These are phyloP conservation scores for Annulohypoxylon moriforme DNA, from an alignment of 495 filamentous ascomycete species.

Conservation along the genomic window DNA sequence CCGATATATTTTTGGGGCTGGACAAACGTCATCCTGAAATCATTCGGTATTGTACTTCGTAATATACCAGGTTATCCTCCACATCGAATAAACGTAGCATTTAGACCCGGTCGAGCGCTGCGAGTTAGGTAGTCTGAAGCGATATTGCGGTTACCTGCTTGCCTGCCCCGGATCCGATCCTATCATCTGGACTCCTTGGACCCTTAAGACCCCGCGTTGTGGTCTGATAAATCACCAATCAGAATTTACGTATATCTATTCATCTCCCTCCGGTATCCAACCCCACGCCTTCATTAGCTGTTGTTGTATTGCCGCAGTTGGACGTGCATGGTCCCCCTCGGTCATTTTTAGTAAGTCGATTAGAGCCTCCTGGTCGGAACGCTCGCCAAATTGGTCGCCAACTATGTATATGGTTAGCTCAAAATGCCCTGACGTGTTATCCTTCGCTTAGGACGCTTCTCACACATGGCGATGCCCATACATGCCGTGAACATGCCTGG, in stretches of 20 bases:
- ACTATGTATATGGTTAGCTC: conserved; percentile 48
- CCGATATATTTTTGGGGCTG: background rate
- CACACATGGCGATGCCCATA: conserved; percentile 65
- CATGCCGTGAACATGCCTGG: conserved; percentile 66
- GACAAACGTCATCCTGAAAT: conserved; percentile 25
- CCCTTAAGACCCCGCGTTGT: background rate
- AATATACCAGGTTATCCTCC: conserved; percentile 18
- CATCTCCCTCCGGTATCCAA: conserved; percentile 40
- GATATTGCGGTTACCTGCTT: conserved; percentile 1
- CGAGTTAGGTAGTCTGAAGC: conserved; percentile 28
- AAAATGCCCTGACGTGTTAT: background rate
- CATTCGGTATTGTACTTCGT: conserved; percentile 20
- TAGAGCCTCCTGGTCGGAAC: conserved; percentile 58
- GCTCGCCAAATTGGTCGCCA: conserved; percentile 58
- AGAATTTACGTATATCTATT: conserved; percentile 4
- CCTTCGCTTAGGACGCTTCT: conserved; percentile 33
- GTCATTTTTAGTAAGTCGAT: conserved; percentile 56
- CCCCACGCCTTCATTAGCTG: conserved; percentile 57
- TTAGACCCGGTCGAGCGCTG: background rate
- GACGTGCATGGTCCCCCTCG: conserved; percentile 58
- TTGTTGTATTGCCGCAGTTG: conserved; percentile 55
- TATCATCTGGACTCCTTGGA: background rate
- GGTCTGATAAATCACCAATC: background rate
- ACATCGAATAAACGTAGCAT: conserved; percentile 9
- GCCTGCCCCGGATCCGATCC: background rate